phyloP scores from a whole-genome alignment of 75 land plant species.

The Azolla pinnata region DNA sequence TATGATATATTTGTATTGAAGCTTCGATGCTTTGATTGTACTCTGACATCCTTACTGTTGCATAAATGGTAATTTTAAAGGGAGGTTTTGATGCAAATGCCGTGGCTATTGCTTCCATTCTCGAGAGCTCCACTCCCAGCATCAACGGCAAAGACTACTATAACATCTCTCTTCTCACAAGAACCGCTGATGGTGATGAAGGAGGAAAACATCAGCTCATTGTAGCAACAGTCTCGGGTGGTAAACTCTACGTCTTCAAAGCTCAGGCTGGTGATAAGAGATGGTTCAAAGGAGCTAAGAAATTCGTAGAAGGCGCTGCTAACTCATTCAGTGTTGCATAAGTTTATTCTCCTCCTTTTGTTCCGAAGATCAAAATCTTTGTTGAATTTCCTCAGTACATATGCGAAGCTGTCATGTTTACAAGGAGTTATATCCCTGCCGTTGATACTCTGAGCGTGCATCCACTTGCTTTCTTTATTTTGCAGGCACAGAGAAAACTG shows the following conservation, averaged over 20 bases:
- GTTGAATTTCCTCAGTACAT: no score
- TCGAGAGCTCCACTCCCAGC: conserved; percentile 38
- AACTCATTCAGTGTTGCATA: conserved; percentile 79
- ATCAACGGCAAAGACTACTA: conserved; percentile 65
- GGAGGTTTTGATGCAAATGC: conserved; percentile 76
- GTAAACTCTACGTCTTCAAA: conserved; percentile 89
- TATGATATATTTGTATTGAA: neutral
- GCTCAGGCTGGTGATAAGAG: conserved; percentile 99
- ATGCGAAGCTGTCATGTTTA: no score
- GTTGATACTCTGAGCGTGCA: no score
- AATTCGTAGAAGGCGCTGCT: conserved; percentile 68
- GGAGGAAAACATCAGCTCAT: conserved; percentile 96
- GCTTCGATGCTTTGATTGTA: neutral
- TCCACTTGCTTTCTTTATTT: no score
- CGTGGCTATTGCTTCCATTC: conserved; percentile 70
- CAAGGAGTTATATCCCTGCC: no score
- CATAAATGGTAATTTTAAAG: conserved; percentile 16
- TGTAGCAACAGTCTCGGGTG: conserved; percentile 56
- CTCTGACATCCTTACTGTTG: neutral
- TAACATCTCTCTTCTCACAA: conserved; percentile 61
- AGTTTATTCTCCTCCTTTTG: no score
- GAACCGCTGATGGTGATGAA: conserved; percentile 94
- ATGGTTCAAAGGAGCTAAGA: conserved; percentile 97
- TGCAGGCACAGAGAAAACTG: no score
- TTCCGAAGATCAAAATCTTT: no score